phyloP scores from a whole-genome alignment of 768 basidiomycete species.

The Psilocybe subaeruginosa region DNA sequence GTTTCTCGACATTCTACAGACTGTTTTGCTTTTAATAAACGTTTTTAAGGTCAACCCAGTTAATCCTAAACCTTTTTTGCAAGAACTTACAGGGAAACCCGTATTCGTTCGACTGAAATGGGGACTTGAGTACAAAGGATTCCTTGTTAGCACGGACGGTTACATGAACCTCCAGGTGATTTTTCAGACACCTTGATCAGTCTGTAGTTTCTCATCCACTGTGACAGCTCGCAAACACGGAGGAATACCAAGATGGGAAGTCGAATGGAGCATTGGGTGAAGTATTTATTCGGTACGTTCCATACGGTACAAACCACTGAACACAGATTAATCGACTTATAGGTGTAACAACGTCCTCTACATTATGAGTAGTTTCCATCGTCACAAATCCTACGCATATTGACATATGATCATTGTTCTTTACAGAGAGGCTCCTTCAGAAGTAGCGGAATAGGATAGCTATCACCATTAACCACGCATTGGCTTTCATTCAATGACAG shows the following conservation, averaged over 20 bases:
- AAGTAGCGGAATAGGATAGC: slow-evolving; percentile 28
- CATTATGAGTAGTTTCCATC: slow-evolving; percentile 70
- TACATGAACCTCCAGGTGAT: slow-evolving; percentile 99
- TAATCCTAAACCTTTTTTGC: slow-evolving; percentile 98
- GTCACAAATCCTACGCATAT: slow-evolving; percentile 3
- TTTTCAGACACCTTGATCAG: slow-evolving; percentile 1
- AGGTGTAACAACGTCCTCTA: slow-evolving; percentile 97
- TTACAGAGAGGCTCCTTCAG: slow-evolving; percentile 78
- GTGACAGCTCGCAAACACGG: slow-evolving; percentile 92
- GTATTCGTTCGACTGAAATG: slow-evolving; percentile 96
- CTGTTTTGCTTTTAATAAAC: slow-evolving; percentile 11
- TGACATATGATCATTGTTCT: slow-evolving; percentile 30
- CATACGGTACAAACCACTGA: slow-evolving; percentile 2
- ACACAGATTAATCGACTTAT: slow-evolving; percentile 2
- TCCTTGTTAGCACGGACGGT: slow-evolving; percentile 96
- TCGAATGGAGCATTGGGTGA: slow-evolving; percentile 97
- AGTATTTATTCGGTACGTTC: slow-evolving; percentile 91
- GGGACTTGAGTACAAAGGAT: slow-evolving; percentile 99
- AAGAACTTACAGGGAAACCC: slow-evolving; percentile 97
- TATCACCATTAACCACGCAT: neutral
- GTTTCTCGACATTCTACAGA: slow-evolving; percentile 28
- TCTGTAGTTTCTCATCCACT: neutral
- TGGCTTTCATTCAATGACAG: neutral
- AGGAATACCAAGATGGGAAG: slow-evolving; percentile 95
- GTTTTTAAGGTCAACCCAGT: slow-evolving; percentile 78